Conservation (phyloP, 306 rosid genomes). For the Rosa chinensis region DNA sequence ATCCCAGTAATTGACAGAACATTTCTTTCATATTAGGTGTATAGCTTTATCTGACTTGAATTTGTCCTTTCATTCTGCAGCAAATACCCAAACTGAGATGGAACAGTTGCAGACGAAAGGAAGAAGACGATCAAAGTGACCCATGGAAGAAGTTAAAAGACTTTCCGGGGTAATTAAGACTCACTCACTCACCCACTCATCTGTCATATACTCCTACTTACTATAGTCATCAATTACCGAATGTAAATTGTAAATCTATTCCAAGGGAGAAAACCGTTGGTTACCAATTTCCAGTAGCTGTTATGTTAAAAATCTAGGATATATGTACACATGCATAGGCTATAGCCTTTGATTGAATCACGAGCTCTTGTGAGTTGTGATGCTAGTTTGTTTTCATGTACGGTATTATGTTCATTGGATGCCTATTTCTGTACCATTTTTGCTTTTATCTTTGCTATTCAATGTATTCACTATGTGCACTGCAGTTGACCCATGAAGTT, state of each 20-base stretch:
- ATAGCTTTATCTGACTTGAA: no score
- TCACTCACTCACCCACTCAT: not conserved
- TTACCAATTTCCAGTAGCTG: not conserved
- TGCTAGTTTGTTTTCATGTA: not conserved
- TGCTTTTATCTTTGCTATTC: not conserved
- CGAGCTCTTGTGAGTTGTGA: not conserved
- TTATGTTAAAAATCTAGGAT: not conserved
- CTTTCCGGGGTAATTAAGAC: no score
- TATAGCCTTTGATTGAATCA: not conserved
- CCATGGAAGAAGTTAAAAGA: no score
- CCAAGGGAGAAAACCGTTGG: not conserved
- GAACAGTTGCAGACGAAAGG: no score
- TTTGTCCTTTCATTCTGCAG: no score
- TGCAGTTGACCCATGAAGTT: constrained; percentile 7
- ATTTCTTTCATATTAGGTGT: no score
- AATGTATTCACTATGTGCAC: not conserved
- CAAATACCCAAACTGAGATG: no score
- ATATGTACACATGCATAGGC: not conserved
- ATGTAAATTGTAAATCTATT: not conserved
- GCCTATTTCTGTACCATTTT: not conserved
- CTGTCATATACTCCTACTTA: not conserved
- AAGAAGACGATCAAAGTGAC: no score
- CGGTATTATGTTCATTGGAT: constrained; percentile 4
- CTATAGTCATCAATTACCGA: not conserved
- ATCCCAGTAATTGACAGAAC: constrained; percentile 46